phyloP scores from a whole-genome alignment of 805 yeast genomes.

The Wickerhamiella lipophila region DNA sequence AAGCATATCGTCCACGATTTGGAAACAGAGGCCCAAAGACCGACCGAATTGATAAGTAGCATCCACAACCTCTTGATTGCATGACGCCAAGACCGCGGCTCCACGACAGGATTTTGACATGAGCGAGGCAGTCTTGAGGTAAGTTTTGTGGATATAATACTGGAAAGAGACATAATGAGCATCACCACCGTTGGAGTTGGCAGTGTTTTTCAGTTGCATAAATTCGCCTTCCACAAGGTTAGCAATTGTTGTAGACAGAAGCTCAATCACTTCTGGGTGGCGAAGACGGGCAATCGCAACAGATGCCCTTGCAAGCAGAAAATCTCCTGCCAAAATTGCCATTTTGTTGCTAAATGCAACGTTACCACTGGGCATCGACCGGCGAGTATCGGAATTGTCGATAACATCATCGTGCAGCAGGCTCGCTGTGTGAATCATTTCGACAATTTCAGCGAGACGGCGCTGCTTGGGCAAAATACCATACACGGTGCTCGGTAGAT shows the following conservation, averaged over 20 bases:
- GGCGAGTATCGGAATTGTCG: constrained; percentile 70
- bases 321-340: constrained; percentile 97
- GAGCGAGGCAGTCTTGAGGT: constrained; percentile 84
- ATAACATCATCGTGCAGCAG: constrained; percentile 93
- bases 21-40: constrained; percentile 89
- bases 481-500: constrained; percentile 48
- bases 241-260: constrained; percentile 90
- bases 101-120: constrained; percentile 91
- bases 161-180: constrained; percentile 65
- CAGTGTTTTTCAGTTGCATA: constrained; percentile 94
- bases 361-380: constrained; percentile 87
- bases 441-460: constrained; percentile 91
- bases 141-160: constrained; percentile 88
- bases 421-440: constrained; percentile 96
- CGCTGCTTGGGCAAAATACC: constrained; percentile 93
- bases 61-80: constrained; percentile 61
- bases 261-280: constrained; percentile 94
- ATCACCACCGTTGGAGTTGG: constrained; percentile 39
- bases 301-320: constrained; percentile 87
- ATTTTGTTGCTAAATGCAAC: constrained; percentile 89
- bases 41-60: constrained; percentile 84
- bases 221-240: constrained; percentile 96
- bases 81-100: constrained; percentile 84
- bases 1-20: constrained; percentile 88
- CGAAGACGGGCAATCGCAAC: constrained; percentile 86